phyloP scores from a whole-genome alignment of 768 basidiomycete species.

The Rhodotorula babjevae region DNA sequence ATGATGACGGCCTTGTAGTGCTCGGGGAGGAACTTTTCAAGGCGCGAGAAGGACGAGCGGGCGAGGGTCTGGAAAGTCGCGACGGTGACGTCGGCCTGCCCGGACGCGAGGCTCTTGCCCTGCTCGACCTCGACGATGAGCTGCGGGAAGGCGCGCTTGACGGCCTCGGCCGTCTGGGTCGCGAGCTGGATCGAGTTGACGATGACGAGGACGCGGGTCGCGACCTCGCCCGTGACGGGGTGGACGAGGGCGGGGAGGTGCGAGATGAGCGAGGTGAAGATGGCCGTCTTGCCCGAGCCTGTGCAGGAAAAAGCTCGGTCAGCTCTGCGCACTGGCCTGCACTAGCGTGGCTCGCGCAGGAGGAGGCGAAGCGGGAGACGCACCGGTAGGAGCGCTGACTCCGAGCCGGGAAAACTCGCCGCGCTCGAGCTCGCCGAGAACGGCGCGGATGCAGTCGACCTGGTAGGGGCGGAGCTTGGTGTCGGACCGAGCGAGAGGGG shows the following conservation, averaged over 20 bases:
- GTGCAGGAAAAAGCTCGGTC: too few species aligned
- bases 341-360: too few species aligned
- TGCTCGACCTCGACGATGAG: constrained; percentile 80
- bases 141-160: constrained; percentile 60
- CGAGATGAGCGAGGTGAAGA: constrained; percentile 77
- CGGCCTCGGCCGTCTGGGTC: constrained; percentile 73
- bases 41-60: not conserved
- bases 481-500: not conserved
- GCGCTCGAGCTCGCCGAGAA: constrained; percentile 60
- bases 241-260: constrained; percentile 52
- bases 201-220: constrained; percentile 61
- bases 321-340: too few species aligned
- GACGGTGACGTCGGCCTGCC: constrained; percentile 81
- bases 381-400: constrained; percentile 61
- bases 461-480: constrained; percentile 67
- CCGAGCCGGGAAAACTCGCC: constrained; percentile 70
- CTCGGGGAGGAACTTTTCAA: constrained; percentile 36
- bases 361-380: not conserved
- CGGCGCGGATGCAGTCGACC: constrained; percentile 69
- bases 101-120: constrained; percentile 71
- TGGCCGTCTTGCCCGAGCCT: constrained; percentile 81
- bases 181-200: constrained; percentile 89
- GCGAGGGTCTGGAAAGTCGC: constrained; percentile 62
- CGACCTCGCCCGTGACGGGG: not conserved
- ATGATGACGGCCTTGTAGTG: constrained; percentile 35